These are phyloP conservation scores for Backusella macrospora DNA, from an alignment of 192 early-diverging fungal genomes.

Conservation along the genomic window DNA sequence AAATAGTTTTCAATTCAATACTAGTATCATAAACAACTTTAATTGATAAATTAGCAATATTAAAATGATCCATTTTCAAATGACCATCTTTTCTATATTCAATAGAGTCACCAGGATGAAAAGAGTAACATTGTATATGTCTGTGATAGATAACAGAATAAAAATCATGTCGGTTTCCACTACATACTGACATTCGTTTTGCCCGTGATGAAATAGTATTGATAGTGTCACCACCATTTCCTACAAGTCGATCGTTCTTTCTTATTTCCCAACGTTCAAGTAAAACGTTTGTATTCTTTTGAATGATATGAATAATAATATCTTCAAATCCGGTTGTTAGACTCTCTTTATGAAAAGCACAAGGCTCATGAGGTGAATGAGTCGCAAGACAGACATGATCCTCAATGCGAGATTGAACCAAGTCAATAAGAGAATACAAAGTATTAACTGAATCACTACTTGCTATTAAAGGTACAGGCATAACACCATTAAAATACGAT, in stretches of 20 bases:
- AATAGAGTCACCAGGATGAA: not conserved
- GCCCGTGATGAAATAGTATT: not conserved
- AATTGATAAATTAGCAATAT: not conserved
- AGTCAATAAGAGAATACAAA: not conserved
- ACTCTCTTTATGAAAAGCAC: not conserved
- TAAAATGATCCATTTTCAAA: not conserved
- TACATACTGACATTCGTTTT: not conserved
- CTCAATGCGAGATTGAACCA: slow-evolving; percentile 3
- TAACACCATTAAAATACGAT: slow-evolving; percentile 6
- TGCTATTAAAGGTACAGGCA: slow-evolving; percentile 16
- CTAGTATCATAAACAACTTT: not conserved
- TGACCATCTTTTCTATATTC: not conserved
- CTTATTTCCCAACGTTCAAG: not conserved
- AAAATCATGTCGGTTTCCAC: not conserved
- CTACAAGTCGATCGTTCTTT: not conserved
- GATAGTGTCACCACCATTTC: not conserved
- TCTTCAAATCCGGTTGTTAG: not conserved
- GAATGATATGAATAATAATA: slow-evolving; percentile 13
- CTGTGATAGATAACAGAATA: not conserved
- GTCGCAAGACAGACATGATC: not conserved
- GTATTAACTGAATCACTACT: not conserved
- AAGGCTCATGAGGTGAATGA: slow-evolving; percentile 15
- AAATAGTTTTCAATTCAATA: not conserved
- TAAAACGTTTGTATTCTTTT: slow-evolving; percentile 13
- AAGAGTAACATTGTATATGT: not conserved